A percentile compares a stretch with the other conserved stretches of the same genome.
Evolutionary conservation across 495 filamentous ascomycete genomes (phyloP).

Genomic region (Tuber borchii): DNA sequence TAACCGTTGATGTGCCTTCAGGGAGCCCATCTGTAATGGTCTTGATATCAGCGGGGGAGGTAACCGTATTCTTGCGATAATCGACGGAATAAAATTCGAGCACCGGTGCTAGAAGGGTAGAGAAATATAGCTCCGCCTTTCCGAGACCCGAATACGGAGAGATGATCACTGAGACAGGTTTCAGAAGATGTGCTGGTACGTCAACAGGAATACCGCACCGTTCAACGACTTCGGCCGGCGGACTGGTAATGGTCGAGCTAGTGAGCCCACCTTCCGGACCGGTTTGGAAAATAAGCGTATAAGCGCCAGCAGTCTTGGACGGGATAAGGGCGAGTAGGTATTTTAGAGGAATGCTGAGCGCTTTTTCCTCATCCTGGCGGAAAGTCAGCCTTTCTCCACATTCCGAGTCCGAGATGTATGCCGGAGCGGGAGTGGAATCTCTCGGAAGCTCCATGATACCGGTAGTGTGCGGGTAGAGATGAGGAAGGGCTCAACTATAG

Average conservation of each 20-base stretch:
- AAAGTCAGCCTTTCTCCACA: not conserved
- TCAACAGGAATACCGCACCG: not conserved
- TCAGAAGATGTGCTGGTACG: not conserved
- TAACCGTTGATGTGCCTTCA: slow-evolving; percentile 44
- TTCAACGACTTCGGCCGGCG: not conserved
- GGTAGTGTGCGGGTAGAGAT: not conserved
- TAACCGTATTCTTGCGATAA: not conserved
- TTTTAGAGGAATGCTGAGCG: not conserved
- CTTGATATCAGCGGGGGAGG: not conserved
- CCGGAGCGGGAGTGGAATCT: not conserved
- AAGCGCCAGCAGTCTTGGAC: not conserved
- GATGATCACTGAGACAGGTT: not conserved
- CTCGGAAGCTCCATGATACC: not conserved
- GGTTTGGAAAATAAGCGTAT: not conserved
- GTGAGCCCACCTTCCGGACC: not conserved
- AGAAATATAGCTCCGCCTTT: not conserved
- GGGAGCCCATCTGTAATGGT: not conserved
- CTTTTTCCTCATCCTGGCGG: not conserved
- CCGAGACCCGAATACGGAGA: not conserved
- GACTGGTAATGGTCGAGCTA: not conserved
- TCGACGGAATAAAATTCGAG: not conserved
- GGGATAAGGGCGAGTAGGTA: not conserved
- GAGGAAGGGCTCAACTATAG: not conserved
- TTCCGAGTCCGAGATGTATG: not conserved
- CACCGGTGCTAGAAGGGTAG: not conserved